Evolutionary conservation across 805 yeast species (phyloP).

Genomic region (Yarrowia deformans): DNA sequence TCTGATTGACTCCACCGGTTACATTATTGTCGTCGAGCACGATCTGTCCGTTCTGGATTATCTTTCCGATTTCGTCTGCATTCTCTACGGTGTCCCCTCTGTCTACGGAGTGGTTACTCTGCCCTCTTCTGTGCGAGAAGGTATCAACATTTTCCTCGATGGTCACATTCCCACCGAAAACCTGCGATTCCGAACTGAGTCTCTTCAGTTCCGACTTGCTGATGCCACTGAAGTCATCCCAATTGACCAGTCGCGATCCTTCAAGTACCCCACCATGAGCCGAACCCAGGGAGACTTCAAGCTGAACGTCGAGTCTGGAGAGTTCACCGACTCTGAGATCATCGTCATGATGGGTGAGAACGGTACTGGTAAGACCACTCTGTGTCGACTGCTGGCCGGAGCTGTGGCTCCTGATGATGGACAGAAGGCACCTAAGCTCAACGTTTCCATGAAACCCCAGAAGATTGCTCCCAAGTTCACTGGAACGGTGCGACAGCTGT

Average conservation of each 20-base stretch:
- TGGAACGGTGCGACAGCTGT: constrained; percentile 97
- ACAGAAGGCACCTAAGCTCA: constrained; percentile 79
- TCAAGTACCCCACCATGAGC: constrained; percentile 77
- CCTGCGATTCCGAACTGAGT: constrained; percentile 94
- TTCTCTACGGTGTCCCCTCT: constrained; percentile 96
- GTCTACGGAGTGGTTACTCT: constrained; percentile 98
- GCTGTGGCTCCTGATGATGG: constrained; percentile 87
- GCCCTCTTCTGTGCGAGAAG: constrained; percentile 98
- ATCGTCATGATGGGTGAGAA: constrained; percentile 99
- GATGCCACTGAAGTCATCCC: constrained; percentile 80
- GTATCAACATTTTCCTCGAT: constrained; percentile 96
- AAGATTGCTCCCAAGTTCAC: constrained; percentile 98
- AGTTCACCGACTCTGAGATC: constrained; percentile 94
- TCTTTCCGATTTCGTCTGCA: constrained; percentile 95
- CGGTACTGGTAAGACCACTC: constrained; percentile 99
- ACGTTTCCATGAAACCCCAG: constrained; percentile 98
- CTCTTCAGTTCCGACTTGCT: constrained; percentile 88
- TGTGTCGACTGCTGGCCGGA: constrained; percentile 95
- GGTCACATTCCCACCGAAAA: constrained; percentile 98
- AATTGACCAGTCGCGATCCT: constrained; percentile 79
- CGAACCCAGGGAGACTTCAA: constrained; percentile 98
- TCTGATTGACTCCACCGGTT: constrained; percentile 71
- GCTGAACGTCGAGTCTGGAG: constrained; percentile 82
- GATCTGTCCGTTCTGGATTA: constrained; percentile 97
- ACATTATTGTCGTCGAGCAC: constrained; percentile 97